Base-by-base conservation (phyloP, 352 stramenopile species). In the Plasmopara viticola region DNA sequence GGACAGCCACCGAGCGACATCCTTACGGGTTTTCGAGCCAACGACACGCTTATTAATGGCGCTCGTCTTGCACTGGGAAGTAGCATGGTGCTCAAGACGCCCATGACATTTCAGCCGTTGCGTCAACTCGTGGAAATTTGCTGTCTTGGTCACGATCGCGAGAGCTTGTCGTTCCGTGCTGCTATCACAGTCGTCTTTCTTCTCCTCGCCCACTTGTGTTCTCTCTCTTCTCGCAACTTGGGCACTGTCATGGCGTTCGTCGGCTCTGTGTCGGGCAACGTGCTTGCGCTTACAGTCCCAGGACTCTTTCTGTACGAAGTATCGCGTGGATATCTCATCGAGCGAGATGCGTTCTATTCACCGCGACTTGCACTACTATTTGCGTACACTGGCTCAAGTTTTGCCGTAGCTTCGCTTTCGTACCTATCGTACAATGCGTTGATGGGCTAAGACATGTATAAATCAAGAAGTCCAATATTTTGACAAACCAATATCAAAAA, bases 21-120 rank as follows among this genome's bases (percentile, higher is more conserved):
- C 39, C 65, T 93, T 40, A 90, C 79, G 29, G 82, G 79, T 14
- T 93, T 93, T 53, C 56, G 62, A 14, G 41, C 66, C 2, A 66
- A 88, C 59, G 80, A 90, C 55, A 70, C 55, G 51, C 69, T 87
- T 34, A 88, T 93, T 56, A 93, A 93, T 51, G 80, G 73, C 35
- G 82, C 81, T 28, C 78, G 79, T 6, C 55, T 93, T 9, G 84
- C 77, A 14, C 67, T 93, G 14, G 82, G 79, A 8, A 50, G 74
- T 14, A 87, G 74, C 41, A 89, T 89, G 79, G 59, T 93, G 35
- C 64, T 87, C 52, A 90, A 90, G 71, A 89, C 79, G 30, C 82
- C 82, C 4, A 88, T 93, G 77, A 89, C 76, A 5, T 93, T 90
- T 73, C 82, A 93, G 62, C 82, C 82, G 42, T 58, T 93, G 54